Conservation (phyloP, 768 basidiomycete species). For the Lentinula raphanica region DNA sequence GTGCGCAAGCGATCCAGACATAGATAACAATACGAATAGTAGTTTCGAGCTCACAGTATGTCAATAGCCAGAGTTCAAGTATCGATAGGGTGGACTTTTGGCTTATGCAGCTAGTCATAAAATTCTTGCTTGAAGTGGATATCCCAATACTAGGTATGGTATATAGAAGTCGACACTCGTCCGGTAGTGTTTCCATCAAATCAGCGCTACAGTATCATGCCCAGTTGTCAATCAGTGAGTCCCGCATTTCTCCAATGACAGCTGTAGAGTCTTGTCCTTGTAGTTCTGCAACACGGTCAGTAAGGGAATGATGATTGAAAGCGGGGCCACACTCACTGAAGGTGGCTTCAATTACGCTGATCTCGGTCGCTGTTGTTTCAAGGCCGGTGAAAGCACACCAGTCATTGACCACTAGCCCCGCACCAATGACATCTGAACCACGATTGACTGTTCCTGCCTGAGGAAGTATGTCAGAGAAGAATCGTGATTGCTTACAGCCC, state of each 20-base stretch:
- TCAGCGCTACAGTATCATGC: too few relatives aligned
- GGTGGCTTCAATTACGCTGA: constrained; percentile 94
- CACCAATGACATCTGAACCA: constrained; percentile 96
- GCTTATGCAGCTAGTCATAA: too few relatives aligned
- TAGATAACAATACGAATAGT: background rate
- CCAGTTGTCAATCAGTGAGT: constrained; percentile 89
- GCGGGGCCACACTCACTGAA: constrained; percentile 67
- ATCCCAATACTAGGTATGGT: too few relatives aligned
- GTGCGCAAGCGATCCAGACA: background rate
- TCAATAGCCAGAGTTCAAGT: too few relatives aligned
- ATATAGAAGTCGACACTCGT: too few relatives aligned
- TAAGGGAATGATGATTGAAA: background rate
- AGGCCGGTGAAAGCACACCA: constrained; percentile 99
- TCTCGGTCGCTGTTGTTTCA: constrained; percentile 99
- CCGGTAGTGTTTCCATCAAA: too few relatives aligned
- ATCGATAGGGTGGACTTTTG: too few relatives aligned
- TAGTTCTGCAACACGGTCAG: constrained; percentile 52
- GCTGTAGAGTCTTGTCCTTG: constrained; percentile 80
- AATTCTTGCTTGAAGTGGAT: too few relatives aligned
- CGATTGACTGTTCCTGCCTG: constrained; percentile 98
- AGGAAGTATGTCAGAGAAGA: constrained; percentile 3
- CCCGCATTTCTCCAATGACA: constrained; percentile 88
- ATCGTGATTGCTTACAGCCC: constrained; percentile 27
- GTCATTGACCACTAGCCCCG: constrained; percentile 96
- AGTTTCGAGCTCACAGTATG: too few relatives aligned